phyloP scores from a whole-genome alignment of 768 basidiomycete genomes.

The Termitomyces heimii region DNA sequence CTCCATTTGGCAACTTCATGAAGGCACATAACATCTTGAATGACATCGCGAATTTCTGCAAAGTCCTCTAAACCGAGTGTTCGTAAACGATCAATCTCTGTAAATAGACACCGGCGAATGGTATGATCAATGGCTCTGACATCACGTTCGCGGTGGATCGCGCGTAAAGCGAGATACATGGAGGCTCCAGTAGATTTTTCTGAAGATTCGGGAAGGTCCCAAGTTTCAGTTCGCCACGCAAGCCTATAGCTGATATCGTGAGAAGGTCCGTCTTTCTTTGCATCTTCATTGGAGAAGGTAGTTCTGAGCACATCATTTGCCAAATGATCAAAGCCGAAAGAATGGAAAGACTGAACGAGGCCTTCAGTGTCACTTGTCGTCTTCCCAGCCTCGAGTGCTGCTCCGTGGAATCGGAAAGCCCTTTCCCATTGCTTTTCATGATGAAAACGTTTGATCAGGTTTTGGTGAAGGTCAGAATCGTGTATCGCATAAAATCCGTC shows the following conservation, averaged over 20 bases:
- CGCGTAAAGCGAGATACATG: conserved; percentile 75
- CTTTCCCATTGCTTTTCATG: conserved; percentile 93
- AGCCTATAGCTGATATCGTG: conserved; percentile 66
- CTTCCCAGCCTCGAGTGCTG: conserved; percentile 62
- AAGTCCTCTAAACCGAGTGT: conserved; percentile 74
- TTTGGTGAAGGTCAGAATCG: conserved; percentile 67
- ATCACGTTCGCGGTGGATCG: conserved; percentile 78
- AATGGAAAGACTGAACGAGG: conserved; percentile 74
- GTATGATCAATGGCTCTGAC: conserved; percentile 36
- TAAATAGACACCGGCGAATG: conserved; percentile 43
- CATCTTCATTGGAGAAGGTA: conserved; percentile 23
- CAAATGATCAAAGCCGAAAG: conserved; percentile 87
- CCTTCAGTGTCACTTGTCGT: conserved; percentile 46
- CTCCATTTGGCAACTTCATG: conserved; percentile 71
- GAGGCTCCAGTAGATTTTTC: conserved; percentile 44
- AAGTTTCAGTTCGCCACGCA: conserved; percentile 92
- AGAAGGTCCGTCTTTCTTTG: conserved; percentile 21
- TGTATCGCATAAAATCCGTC: conserved; percentile 97
- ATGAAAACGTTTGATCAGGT: conserved; percentile 80
- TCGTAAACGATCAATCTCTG: conserved; percentile 62
- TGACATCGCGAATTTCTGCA: conserved; percentile 61
- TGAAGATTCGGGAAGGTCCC: conserved; percentile 80
- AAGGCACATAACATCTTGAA: conserved; percentile 75
- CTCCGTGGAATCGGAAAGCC: conserved; percentile 87
- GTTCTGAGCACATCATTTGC: conserved; percentile 63